A percentile compares a stretch with the other conserved stretches of the same genome.
Conservation (phyloP, 1,284 basidiomycete species). For the Rhodotorula sp. region DNA sequence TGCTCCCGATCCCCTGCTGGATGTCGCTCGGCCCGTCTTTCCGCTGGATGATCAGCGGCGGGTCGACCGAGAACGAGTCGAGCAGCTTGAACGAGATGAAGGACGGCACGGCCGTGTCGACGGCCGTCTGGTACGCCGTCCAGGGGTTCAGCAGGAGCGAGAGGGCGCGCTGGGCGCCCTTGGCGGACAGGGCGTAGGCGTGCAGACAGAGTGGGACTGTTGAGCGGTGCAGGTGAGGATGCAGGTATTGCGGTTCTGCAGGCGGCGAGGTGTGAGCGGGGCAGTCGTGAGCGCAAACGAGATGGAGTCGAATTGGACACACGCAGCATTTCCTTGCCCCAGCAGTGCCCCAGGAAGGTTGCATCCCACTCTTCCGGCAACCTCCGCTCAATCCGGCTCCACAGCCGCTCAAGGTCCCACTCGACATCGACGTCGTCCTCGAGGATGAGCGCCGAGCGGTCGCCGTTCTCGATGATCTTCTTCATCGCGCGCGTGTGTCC, state of each 20-base stretch:
- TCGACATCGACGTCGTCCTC: constrained; percentile 82
- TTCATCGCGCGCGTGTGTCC: constrained; percentile 65
- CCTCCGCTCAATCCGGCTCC: constrained; percentile 59
- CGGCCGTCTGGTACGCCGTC: constrained; percentile 48
- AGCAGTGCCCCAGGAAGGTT: constrained; percentile 65
- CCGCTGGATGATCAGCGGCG: constrained; percentile 47
- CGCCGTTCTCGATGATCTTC: constrained; percentile 46
- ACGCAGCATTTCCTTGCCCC: constrained; percentile 45
- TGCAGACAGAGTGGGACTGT: constrained; percentile 46
- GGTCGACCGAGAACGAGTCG: constrained; percentile 49
- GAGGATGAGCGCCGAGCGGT: constrained; percentile 60
- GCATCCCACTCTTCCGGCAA: constrained; percentile 72
- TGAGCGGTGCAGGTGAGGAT: constrained; percentile 65
- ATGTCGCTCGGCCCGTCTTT: constrained; percentile 50
- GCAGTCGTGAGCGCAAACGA: constrained; percentile 60
- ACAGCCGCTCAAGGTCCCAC: constrained; percentile 60
- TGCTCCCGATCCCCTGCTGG: constrained; percentile 46
- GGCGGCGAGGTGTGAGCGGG: constrained; percentile 60
- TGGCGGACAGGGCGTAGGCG: constrained; percentile 46
- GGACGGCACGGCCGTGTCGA: constrained; percentile 62
- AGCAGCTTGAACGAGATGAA: constrained; percentile 54
- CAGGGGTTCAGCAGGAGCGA: constrained; percentile 46
- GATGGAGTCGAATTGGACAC: constrained; percentile 63
- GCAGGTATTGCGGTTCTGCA: constrained; percentile 70
- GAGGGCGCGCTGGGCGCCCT: constrained; percentile 42